Conservation (phyloP, 2,329 filamentous ascomycete genomes). For the Aspergillus aculeatus region DNA sequence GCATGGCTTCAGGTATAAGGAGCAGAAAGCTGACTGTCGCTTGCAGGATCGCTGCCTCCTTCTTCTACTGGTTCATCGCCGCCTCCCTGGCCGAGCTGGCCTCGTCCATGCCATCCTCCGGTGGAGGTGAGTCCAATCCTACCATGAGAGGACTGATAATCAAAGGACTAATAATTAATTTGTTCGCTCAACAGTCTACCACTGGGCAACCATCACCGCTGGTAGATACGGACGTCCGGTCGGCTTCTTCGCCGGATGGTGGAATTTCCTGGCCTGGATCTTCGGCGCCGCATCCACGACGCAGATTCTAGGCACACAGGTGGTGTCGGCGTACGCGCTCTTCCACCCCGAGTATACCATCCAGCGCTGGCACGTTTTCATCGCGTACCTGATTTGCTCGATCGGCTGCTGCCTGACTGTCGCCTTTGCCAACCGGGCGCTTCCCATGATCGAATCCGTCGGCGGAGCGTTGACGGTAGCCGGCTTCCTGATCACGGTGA, state of each 20-base stretch:
- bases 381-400: conserved; percentile 56
- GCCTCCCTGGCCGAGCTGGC: conserved; percentile 61
- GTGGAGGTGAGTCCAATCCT: conserved; percentile 41
- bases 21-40: conserved; percentile 2
- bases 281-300: conserved; percentile 60
- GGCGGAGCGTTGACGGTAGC: conserved; percentile 57
- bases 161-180: neutral
- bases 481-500: conserved; percentile 54
- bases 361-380: conserved; percentile 58
- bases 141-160: neutral
- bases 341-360: conserved; percentile 55
- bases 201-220: conserved; percentile 60
- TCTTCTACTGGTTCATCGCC: conserved; percentile 59
- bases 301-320: conserved; percentile 58
- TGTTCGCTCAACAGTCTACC: conserved; percentile 50
- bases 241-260: conserved; percentile 47
- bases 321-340: conserved; percentile 61
- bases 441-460: conserved; percentile 52
- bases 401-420: conserved; percentile 54
- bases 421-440: conserved; percentile 55
- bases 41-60: conserved; percentile 40
- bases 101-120: conserved; percentile 60
- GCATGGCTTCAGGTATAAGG: neutral
- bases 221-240: conserved; percentile 55
- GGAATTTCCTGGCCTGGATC: conserved; percentile 54